These are phyloP conservation scores for Ogataea kodamae DNA, from an alignment of 805 yeast species.

Conservation along the genomic window DNA sequence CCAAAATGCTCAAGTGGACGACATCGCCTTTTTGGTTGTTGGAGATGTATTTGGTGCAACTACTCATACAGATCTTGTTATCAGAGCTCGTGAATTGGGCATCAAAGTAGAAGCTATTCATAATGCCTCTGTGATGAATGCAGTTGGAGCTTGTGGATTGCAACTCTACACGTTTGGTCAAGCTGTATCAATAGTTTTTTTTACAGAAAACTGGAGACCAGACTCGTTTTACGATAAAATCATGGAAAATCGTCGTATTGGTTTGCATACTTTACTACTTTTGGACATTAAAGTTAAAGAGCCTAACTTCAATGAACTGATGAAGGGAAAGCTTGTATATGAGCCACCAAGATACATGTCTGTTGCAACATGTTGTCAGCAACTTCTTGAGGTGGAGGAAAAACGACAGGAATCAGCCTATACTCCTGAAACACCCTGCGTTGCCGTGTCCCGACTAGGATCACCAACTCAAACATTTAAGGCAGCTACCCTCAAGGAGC, in stretches of 20 bases:
- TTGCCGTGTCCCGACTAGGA: conserved; percentile 89
- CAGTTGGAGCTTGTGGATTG: conserved; percentile 96
- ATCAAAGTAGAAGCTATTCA: conserved; percentile 81
- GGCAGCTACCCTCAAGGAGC: conserved; percentile 77
- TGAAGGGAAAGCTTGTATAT: conserved; percentile 84
- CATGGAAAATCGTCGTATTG: conserved; percentile 84
- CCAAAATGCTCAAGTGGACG: conserved; percentile 71
- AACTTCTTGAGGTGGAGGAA: conserved; percentile 85
- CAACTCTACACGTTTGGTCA: conserved; percentile 95
- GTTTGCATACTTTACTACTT: conserved; percentile 84
- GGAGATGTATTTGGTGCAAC: conserved; percentile 99
- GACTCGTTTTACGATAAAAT: conserved; percentile 90
- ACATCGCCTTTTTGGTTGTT: conserved; percentile 90
- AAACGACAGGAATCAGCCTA: conserved; percentile 72
- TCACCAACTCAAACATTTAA: conserved; percentile 78
- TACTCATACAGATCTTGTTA: conserved; percentile 90
- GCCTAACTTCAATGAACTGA: conserved; percentile 91
- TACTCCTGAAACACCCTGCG: conserved; percentile 84
- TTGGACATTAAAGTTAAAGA: conserved; percentile 95
- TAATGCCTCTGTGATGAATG: conserved; percentile 97
- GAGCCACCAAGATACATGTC: conserved; percentile 98
- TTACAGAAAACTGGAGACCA: conserved; percentile 94
- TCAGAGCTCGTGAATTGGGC: conserved; percentile 82
- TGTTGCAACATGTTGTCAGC: conserved; percentile 84
- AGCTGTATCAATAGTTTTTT: conserved; percentile 93